Base-by-base conservation (phyloP, 495 filamentous ascomycete genomes). In the Trichoderma gamsii region DNA sequence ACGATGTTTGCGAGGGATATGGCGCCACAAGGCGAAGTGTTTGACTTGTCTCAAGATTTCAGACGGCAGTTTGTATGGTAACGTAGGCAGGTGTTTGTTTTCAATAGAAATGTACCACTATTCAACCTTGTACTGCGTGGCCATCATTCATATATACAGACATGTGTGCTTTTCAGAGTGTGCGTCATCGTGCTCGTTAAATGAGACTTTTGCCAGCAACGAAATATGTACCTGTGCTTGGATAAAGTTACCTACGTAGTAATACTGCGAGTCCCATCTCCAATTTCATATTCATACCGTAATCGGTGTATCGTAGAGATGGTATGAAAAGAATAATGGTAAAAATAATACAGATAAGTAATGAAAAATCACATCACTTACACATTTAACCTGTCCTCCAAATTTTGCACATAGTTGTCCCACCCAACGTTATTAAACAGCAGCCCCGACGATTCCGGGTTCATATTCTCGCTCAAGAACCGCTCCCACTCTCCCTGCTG, bases 1-100 rank as follows among this genome's bases (percentile, higher is more conserved):
- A 32, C 56, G 27, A 15, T 25, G 2, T 61, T 61, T 61, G 1
- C 16, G 27, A 61, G 25, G 56, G 56, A 61, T 3, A 29, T 52
- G 49, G 18, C 18, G 56, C 9, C 56, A 2, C 12, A 6, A 16
- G 56, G 56, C 27, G 56, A 61, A 15, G 25, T 61, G 25, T 61
- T 61, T 61, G 56, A 61, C 27, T 32, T 61, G 27, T 61, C 56
- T 16, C 56, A 61, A 32, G 56, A 61, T 32, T 61, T 61, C 16
- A 61, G 56, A 61, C 56, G 56, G 56, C 56, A 61, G n/a, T 61
- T 61, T 61, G 56, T 61, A 61, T 61, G 56, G 56, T 61, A 38
- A 38, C 8, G 35, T 38, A 61, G 25, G 4, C 32, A 25, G 4
- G 3, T 49, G 3, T 49, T 49, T 49, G 25, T 52, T n/a, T 52